Conservation (phyloP, 2,329 filamentous ascomycete species). For the Trichoderma sp. region DNA sequence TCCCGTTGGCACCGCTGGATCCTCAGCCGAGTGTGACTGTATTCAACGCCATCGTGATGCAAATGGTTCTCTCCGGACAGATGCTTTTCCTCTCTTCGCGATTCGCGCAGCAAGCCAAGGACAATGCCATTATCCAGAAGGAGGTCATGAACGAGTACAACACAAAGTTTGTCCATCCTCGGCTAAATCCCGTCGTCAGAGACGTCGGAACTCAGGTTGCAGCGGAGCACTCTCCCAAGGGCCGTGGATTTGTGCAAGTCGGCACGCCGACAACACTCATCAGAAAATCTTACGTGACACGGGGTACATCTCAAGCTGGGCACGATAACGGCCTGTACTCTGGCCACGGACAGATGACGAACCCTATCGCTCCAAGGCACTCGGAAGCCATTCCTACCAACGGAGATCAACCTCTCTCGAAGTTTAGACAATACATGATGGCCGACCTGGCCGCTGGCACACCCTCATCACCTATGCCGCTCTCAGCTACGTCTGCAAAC, state of each 20-base stretch:
- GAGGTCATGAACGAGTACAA: constrained; percentile 96
- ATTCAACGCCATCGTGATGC: constrained; percentile 78
- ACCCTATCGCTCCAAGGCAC: constrained; percentile 41
- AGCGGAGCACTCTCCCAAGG: constrained; percentile 48
- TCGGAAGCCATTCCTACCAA: constrained; percentile 44
- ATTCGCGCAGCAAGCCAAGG: constrained; percentile 84
- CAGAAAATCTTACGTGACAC: constrained; percentile 76
- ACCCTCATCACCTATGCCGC: constrained; percentile 28
- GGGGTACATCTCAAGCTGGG: constrained; percentile 80
- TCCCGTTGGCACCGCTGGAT: constrained; percentile 77
- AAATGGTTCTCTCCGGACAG: constrained; percentile 74
- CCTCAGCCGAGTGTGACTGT: constrained; percentile 84
- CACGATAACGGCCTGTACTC: constrained; percentile 56
- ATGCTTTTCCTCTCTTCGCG: constrained; percentile 72
- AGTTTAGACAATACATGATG: constrained; percentile 43
- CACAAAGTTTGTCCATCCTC: constrained; percentile 90
- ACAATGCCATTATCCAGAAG: constrained; percentile 80
- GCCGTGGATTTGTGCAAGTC: constrained; percentile 50
- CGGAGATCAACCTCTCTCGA: constrained; percentile 37
- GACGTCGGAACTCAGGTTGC: constrained; percentile 81
- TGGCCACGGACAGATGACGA: constrained; percentile 46
- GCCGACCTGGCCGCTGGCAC: constrained; percentile 36
- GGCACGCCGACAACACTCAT: constrained; percentile 65
- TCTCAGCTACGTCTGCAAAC: constrained; percentile 32
- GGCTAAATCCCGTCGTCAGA: constrained; percentile 76